phyloP scores from a whole-genome alignment of 2,329 filamentous ascomycete genomes.

The Ophiostoma sp. region DNA sequence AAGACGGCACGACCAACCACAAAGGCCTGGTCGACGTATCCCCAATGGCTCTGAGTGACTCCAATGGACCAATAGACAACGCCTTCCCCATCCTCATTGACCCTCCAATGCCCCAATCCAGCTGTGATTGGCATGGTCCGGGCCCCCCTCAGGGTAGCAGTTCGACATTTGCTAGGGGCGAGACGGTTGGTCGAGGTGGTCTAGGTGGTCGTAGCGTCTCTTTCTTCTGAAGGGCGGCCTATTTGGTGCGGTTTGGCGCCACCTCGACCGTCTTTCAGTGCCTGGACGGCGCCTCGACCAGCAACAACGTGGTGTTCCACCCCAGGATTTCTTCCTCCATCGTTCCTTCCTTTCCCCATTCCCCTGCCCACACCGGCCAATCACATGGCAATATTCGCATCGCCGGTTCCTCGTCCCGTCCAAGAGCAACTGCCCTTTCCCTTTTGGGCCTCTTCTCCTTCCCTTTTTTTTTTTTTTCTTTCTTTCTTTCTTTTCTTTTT shows the following conservation, averaged over 20 bases:
- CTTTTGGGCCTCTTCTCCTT: neutral
- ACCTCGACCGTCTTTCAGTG: neutral
- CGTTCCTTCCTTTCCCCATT: neutral
- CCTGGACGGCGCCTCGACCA: neutral
- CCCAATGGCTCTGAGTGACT: neutral
- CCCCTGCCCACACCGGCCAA: neutral
- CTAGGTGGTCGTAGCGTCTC: neutral
- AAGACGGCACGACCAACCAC: conserved; percentile 23
- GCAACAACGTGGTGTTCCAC: neutral
- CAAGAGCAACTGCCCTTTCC: neutral
- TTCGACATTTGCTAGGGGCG: neutral
- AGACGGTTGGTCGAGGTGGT: neutral
- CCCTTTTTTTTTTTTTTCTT: neutral
- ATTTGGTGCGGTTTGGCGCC: neutral
- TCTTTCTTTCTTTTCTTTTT: neutral
- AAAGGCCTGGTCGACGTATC: neutral
- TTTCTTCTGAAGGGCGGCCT: neutral
- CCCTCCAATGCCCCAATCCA: neutral
- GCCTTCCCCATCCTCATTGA: neutral
- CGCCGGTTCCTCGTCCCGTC: conserved; percentile 17
- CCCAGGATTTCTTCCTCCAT: neutral
- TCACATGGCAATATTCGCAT: neutral
- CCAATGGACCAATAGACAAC: neutral
- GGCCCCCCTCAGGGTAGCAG: neutral
- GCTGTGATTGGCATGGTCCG: conserved; percentile 9